Conservation (phyloP, 179 eudicot species). For the Patellifolia procumbens region DNA sequence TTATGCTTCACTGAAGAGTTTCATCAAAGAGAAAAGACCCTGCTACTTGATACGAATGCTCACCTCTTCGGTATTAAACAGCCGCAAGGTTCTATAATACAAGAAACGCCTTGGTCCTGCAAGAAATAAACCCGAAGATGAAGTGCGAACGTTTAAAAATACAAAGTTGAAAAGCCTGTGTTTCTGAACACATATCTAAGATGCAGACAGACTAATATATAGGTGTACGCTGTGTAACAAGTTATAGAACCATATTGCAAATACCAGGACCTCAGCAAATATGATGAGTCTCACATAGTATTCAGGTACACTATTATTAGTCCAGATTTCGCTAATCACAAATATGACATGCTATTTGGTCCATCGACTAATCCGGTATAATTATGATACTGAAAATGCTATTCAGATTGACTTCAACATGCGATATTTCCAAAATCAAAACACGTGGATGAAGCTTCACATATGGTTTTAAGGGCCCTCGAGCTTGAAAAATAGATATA, state of each 20-base stretch:
- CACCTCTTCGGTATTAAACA: slow-evolving; percentile 82
- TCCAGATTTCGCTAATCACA: not conserved
- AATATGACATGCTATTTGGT: not conserved
- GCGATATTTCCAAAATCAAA: not conserved
- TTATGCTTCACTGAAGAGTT: not conserved
- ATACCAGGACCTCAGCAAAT: not conserved
- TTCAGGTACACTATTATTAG: not conserved
- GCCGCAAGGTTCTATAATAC: slow-evolving; percentile 61
- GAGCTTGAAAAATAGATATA: not conserved
- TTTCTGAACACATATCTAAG: not conserved
- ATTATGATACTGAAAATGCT: not conserved
- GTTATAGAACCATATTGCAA: not conserved
- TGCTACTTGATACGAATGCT: slow-evolving; percentile 3
- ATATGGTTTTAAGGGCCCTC: not conserved
- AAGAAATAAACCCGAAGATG: slow-evolving; percentile 10
- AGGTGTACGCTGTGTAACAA: not conserved
- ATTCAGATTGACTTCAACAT: not conserved
- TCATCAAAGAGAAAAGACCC: not conserved
- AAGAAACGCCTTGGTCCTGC: slow-evolving; percentile 77
- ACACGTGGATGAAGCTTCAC: not conserved
- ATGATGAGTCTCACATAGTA: not conserved
- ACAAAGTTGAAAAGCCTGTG: not conserved
- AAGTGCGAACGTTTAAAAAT: not conserved
- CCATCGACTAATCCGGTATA: not conserved
- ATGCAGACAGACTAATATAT: not conserved